These are phyloP conservation scores for Didymella lethalis DNA, from an alignment of 2,329 filamentous ascomycete genomes.

Conservation along the genomic window DNA sequence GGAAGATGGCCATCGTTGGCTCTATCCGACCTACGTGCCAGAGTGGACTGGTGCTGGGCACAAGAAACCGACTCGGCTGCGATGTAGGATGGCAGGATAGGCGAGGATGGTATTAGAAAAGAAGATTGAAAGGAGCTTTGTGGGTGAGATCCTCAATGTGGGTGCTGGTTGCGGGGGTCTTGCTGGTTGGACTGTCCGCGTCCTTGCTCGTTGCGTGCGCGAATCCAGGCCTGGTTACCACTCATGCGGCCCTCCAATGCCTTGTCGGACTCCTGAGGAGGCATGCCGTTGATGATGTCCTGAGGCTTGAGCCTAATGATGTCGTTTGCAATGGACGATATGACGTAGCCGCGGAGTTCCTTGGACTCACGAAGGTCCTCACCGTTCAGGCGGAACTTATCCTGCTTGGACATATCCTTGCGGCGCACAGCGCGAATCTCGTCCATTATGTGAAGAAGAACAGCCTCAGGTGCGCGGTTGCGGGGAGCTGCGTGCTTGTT, in stretches of 20 bases:
- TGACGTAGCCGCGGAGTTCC: slow-evolving; percentile 77
- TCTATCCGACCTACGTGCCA: slow-evolving; percentile 28
- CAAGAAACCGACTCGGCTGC: slow-evolving; percentile 22
- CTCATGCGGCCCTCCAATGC: slow-evolving; percentile 56
- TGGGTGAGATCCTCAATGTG: slow-evolving; percentile 38
- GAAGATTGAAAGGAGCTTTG: slow-evolving; percentile 7
- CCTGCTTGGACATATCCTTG: slow-evolving; percentile 83
- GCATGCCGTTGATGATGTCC: slow-evolving; percentile 45
- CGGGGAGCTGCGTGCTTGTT: slow-evolving; percentile 76
- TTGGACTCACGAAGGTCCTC: slow-evolving; percentile 79
- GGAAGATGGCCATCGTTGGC: slow-evolving; percentile 22
- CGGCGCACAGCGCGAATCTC: slow-evolving; percentile 89
- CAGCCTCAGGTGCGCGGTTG: slow-evolving; percentile 83
- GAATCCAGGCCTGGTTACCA: slow-evolving; percentile 50
- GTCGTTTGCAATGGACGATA: slow-evolving; percentile 75
- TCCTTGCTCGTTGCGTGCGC: slow-evolving; percentile 47
- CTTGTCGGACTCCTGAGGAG: slow-evolving; percentile 54
- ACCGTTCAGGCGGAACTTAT: slow-evolving; percentile 81
- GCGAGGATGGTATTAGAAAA: slow-evolving; percentile 17
- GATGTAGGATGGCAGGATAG: slow-evolving; percentile 21
- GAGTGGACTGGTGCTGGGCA: slow-evolving; percentile 25
- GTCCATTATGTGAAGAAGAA: slow-evolving; percentile 87
- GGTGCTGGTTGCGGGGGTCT: slow-evolving; percentile 50
- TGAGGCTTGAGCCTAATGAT: slow-evolving; percentile 72
- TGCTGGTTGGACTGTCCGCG: slow-evolving; percentile 48